Base-by-base conservation (phyloP, 164 flowering plant species). In the Macadamia integrifolia region DNA sequence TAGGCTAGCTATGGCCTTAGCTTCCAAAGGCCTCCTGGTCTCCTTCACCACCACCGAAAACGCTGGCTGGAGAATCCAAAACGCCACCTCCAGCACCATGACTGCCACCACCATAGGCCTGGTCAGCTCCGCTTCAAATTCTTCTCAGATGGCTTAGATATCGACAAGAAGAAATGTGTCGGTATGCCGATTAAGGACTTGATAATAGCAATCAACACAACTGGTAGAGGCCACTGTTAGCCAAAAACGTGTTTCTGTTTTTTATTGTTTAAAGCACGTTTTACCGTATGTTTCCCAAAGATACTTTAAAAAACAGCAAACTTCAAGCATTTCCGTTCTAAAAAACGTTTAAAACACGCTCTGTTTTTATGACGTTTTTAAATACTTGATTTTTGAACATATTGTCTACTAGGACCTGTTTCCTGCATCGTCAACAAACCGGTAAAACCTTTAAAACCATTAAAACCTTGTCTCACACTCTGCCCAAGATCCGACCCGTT, bases 111-210 rank as follows among this genome's bases (percentile, higher is more conserved):
- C 88, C 0, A 69, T 82, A 6, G 93, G 91, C 8, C 67, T 68
- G 0, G 93, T 9, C 71, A 73, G 49, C 73, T 88, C 67, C 66
- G 87, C 23, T 88, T 92, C 77, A 88, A 87, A 53, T 88, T 87
- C 77, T 81, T 87, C 70, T 76, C 81, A 0, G 97, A 92, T 44
- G 91, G 85, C 0, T 75, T 73, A 78, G 77, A 74, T 1, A 76
- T 75, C 60, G 82, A 79, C 6, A 76, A 79, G 0, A 56, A 58
- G 6, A 74, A 23, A 23, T 23, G 82, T 14, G 6, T 23, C 23
- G 23, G 23, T 23, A 23, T 23, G 23, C 23, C 9, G 6, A 84
- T 83, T 69, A 66, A 84, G 5, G 84, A 77, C 32, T 15, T 14
- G 1, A 78, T 71, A 71, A 3, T 2, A 9, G 15, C 12, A 61